These are phyloP conservation scores for Tieghemostelium lacteum DNA, from an alignment of 78 protist genomes.

Conservation along the genomic window DNA sequence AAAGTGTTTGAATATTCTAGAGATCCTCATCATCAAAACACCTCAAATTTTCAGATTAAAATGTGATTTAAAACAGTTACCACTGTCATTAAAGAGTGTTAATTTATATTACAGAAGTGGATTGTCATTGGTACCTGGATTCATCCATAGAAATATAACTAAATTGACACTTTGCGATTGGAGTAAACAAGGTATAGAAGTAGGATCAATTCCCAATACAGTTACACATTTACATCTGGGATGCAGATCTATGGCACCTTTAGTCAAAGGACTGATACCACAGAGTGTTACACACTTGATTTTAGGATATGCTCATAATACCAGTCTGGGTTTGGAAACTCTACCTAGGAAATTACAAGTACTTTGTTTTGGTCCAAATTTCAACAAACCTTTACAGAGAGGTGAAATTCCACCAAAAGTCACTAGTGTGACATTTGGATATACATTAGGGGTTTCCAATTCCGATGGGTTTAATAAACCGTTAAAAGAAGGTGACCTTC, in stretches of 20 bases:
- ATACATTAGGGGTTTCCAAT: background rate
- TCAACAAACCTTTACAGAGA: background rate
- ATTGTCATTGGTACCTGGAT: too few species aligned
- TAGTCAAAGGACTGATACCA: conserved; percentile 28
- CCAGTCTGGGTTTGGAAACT: background rate
- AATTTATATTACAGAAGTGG: too few species aligned
- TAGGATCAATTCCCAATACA: background rate
- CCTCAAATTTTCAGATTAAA: too few species aligned
- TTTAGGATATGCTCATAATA: conserved; percentile 16
- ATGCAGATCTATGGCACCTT: background rate
- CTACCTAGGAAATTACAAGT: background rate
- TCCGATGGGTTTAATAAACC: background rate
- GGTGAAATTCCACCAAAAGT: conserved; percentile 1
- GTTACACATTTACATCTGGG: background rate
- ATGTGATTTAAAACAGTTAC: too few species aligned
- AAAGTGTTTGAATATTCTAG: too few species aligned
- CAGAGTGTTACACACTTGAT: conserved; percentile 5
- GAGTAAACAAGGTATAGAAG: background rate
- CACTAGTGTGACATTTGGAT: conserved; percentile 6
- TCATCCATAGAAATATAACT: too few species aligned
- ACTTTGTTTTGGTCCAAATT: background rate
- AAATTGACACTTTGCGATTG: too few species aligned
- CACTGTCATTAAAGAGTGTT: too few species aligned
- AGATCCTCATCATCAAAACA: too few species aligned
- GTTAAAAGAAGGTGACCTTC: background rate